Evolutionary conservation across 352 stramenopile genomes (phyloP), one percentile per base, ranked within the genome.

Genomic region (Phytophthora pisi): DNA sequence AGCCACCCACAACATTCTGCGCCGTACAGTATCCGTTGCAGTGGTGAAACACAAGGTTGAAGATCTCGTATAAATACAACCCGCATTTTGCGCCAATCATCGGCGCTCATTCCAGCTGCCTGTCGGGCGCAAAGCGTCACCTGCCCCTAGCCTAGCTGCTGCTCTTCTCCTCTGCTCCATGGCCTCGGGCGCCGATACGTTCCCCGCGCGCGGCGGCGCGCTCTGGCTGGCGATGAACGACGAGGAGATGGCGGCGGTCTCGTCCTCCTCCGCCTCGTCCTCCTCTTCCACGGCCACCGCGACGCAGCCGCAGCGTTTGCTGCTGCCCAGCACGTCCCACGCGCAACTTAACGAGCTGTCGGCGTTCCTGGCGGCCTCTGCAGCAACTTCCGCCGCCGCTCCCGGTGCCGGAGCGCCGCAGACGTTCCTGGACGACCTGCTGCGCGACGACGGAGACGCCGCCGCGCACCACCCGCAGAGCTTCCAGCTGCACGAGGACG

Each of bases 371-470:
- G 65, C 68, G 6, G 66, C 60, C 2, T 38, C 60, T 43, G 16
- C 42, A 6, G 49, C 59, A 43, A 38, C 49, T 63, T 46, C 11
- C 13, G 43, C 42, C 15, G 11, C 49, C 7, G 7, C 49, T 6
- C 7, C 28, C 28, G 28, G 28, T 31, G 28, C 28, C 28, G 16
- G 9, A 13, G 30, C 54, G 1, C 38, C 51, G 2, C 64, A 66
- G 45, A 82, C 70, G 30, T 82, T 85, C 52, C 66, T 88, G 52
- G 79, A 88, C 55, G 79, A 88, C 47, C 57, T 88, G 36, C 42
- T 86, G 23, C 61, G 55, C 6, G 71, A 82, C 40, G 76, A 81
- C 15, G 61, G 51, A 24, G 67, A 74, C 5, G 24, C 7, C 15
- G 46, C 63, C 4, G 54, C 61, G 13, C 53, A 68, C 7, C 40